Percentiles rank a stretch among this genome's conserved stretches.
Evolutionary conservation across 2,329 filamentous ascomycete genomes (phyloP).

Genomic region (Westerdykella aurantiaca): DNA sequence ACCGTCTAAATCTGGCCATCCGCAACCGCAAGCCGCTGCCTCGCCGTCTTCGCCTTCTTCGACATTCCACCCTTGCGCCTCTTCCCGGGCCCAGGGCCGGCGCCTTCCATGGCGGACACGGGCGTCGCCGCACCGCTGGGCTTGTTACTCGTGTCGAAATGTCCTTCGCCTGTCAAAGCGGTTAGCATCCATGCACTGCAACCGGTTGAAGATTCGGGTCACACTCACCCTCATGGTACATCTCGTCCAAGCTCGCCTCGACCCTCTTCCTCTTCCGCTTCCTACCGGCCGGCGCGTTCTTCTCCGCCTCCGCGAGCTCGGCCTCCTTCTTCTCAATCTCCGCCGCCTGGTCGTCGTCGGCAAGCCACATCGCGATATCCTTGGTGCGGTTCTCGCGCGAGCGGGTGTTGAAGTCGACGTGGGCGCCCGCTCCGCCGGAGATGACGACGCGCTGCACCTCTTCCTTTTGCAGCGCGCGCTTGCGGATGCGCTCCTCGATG

Average conservation of each 20-base stretch:
- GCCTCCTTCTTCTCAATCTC: conserved; percentile 90
- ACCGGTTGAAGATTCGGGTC: background rate
- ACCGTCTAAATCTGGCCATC: conserved; percentile 38
- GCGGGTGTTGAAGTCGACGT: conserved; percentile 94
- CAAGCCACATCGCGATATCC: conserved; percentile 98
- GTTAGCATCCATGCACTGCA: conserved; percentile 19
- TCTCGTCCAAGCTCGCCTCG: conserved; percentile 74
- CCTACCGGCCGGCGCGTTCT: conserved; percentile 36
- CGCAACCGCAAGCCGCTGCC: conserved; percentile 45
- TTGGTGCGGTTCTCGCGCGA: conserved; percentile 88
- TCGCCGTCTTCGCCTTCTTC: conserved; percentile 50
- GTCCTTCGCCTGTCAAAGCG: conserved; percentile 68
- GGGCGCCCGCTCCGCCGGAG: conserved; percentile 71
- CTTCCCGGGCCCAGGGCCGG: conserved; percentile 37
- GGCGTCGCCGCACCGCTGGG: conserved; percentile 82
- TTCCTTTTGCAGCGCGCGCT: conserved; percentile 95
- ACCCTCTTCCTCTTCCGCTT: conserved; percentile 55
- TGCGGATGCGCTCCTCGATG: conserved; percentile 96
- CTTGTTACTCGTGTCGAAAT: conserved; percentile 88
- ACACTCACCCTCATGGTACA: conserved; percentile 95
- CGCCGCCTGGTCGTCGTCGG: conserved; percentile 92
- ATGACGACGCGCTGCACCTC: conserved; percentile 98
- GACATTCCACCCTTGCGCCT: conserved; percentile 50
- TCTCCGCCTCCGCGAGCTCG: conserved; percentile 66
- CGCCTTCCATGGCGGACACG: conserved; percentile 45